A percentile compares a stretch with the other conserved stretches of the same genome.
These are phyloP conservation scores for Plasmodium fragile DNA, from an alignment of 169 alveolate species.

Conservation along the genomic window DNA sequence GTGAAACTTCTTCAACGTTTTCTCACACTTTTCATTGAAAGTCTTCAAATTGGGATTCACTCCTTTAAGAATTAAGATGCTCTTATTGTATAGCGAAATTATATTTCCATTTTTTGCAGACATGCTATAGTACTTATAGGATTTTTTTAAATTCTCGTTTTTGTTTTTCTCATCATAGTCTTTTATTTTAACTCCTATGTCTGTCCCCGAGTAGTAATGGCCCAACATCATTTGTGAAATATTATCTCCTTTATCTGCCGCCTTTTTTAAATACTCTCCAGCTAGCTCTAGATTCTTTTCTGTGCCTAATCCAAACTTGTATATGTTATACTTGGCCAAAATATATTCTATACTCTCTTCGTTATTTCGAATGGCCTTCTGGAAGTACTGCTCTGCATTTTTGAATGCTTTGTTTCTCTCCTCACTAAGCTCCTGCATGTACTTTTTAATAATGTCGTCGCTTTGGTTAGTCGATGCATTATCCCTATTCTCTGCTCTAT, in stretches of 20 bases:
- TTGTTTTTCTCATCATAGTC: constrained; percentile 81
- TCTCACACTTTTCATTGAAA: constrained; percentile 83
- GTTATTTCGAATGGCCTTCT: constrained; percentile 46
- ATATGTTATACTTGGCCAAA: constrained; percentile 81
- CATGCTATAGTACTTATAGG: constrained; percentile 85
- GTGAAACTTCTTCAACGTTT: constrained; percentile 79
- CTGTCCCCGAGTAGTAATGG: constrained; percentile 90
- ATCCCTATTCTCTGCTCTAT: neutral
- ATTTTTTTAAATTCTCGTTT: constrained; percentile 81
- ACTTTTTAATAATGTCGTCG: constrained; percentile 41
- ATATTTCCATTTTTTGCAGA: constrained; percentile 89
- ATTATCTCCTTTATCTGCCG: constrained; percentile 90
- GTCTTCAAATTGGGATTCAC: constrained; percentile 81
- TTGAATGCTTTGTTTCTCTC: constrained; percentile 1
- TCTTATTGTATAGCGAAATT: constrained; percentile 87
- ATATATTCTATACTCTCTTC: constrained; percentile 46
- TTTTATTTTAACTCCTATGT: constrained; percentile 85
- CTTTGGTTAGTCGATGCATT: neutral
- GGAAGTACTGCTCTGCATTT: constrained; percentile 64
- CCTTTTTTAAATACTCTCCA: constrained; percentile 83
- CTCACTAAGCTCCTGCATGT: constrained; percentile 13
- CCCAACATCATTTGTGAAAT: constrained; percentile 89
- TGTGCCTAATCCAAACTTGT: constrained; percentile 86
- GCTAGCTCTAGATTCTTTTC: constrained; percentile 85
- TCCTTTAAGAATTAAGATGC: constrained; percentile 89